Evolutionary conservation across 2,329 filamentous ascomycete species (phyloP).

Genomic region (Penicillium sp.): DNA sequence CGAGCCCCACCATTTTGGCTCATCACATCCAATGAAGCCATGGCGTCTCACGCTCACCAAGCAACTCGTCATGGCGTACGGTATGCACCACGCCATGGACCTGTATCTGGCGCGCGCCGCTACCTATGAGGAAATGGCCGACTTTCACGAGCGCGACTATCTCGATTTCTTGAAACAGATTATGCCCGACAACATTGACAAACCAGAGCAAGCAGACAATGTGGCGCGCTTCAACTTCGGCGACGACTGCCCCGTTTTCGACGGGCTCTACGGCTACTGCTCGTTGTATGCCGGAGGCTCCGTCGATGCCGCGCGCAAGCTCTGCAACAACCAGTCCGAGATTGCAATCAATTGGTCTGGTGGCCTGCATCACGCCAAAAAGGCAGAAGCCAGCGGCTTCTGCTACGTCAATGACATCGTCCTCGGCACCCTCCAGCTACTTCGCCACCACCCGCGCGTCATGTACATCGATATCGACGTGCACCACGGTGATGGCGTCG

Average conservation of each 20-base stretch:
- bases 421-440: slow-evolving; percentile 82
- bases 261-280: slow-evolving; percentile 92
- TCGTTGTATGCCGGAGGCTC: slow-evolving; percentile 89
- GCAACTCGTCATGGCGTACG: slow-evolving; percentile 89
- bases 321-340: slow-evolving; percentile 81
- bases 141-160: slow-evolving; percentile 87
- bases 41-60: slow-evolving; percentile 96
- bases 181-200: slow-evolving; percentile 67
- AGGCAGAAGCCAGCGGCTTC: slow-evolving; percentile 88
- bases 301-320: slow-evolving; percentile 84
- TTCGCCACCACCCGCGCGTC: slow-evolving; percentile 78
- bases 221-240: slow-evolving; percentile 78
- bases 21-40: slow-evolving; percentile 97
- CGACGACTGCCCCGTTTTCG: slow-evolving; percentile 94
- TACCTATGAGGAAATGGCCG: slow-evolving; percentile 79
- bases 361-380: slow-evolving; percentile 94
- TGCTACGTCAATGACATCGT: slow-evolving; percentile 99
- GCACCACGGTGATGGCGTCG: slow-evolving; percentile 86
- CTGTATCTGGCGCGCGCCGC: slow-evolving; percentile 82
- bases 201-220: slow-evolving; percentile 55
- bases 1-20: slow-evolving; percentile 94
- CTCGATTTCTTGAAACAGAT: slow-evolving; percentile 80
- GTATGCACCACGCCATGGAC: slow-evolving; percentile 96
- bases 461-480: slow-evolving; percentile 95
- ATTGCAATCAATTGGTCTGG: slow-evolving; percentile 98